Base-by-base conservation (phyloP, 805 yeast species). In the Ogataea minuta region DNA sequence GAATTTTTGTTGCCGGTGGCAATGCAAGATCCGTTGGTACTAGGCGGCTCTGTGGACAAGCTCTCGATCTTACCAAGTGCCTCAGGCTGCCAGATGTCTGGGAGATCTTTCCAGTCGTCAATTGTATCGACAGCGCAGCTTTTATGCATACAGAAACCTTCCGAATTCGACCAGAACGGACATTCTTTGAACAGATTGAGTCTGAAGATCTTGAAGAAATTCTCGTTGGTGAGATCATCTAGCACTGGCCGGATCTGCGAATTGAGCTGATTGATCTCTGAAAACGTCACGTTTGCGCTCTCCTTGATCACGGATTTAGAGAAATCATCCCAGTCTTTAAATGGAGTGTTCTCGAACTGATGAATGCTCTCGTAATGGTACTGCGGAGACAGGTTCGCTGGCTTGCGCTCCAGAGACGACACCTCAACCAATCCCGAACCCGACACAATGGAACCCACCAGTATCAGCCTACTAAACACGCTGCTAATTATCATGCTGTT, bases 81-180 rank as follows among this genome's bases (percentile, higher is more conserved):
- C 37, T 81, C 83, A 1, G 93, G 86, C 48, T 80, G 76, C 79
- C 89, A 81, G 32, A 74, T 74, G 37, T 79, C 88, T 2, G 88
- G 85, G 28, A 82, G 61, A 63, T 79, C 77, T 48, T 73, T 72
- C 72, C 83, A 84, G 50, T 83, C 85, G 35, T 80, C 86, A 9
- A 85, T 74, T 2, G 87, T 76, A 58, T 89, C 95, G 28, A 89
- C 95, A 1, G 96, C 95, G 64, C 97, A 89, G 40, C 87, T 82
- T 47, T 86, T 73, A 55, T 88, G 86, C 45, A 89, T 85, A 59
- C 97, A 89, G 54, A 84, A 79, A 29, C 90, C 95, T 33, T 72
- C 72, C 54, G 73, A 72, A 51, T 81, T 88, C 49, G 78, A 77
- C 89, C 87, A 85, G 60, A 84, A 89, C 19, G 95, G 91, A 62